Base-by-base conservation (phyloP, 2,329 filamentous ascomycete species). In the Colletotrichum chrysophilum region DNA sequence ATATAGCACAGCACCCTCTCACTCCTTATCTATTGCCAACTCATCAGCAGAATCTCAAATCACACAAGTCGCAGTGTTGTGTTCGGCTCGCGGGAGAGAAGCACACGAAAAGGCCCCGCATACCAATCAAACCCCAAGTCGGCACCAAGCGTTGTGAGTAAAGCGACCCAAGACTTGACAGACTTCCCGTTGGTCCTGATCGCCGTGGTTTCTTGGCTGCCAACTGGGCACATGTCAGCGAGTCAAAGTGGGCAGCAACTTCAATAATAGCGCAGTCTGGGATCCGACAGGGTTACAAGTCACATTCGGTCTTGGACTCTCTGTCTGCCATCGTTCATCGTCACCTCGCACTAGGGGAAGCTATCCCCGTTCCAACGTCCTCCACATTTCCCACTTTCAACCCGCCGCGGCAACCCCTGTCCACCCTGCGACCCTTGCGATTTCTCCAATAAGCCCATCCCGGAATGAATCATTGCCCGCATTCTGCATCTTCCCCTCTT, bases 151-250 rank as follows among this genome's bases (percentile, higher is more conserved):
- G 38, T 43, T n/a, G 38, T 43, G 18, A 43, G 38, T 43, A 43
- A 43, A n/a, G 30, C 24, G 26, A 28, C 64, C 28, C 43, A 36
- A 38, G 66, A 21, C 58, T 48, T 26, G 34, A 65, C 58, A 74
- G 43, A 60, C 66, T 74, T 74, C 60, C 71, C 65, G 56, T 55
- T 73, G 65, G 64, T 73, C 71, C 71, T 74, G 71, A 70, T 74
- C 56, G 71, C 24, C 38, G 38, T 36, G 24, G 30, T 30, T 36
- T 32, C 28, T 74, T 70, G 71, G 66, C 67, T 9, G 55, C 26
- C n/a, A 48, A 48, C 61, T 71, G 48, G 71, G 66, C 71, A 74
- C 66, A 74, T 74, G 71, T 70, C 71, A 70, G 71, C 56, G n/a
- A 52, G 16, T 18, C n/a, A 21, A 21, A 52, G 43, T 21, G 43